Conservation (phyloP, 345 rosid species). For the Gossypium australe region DNA sequence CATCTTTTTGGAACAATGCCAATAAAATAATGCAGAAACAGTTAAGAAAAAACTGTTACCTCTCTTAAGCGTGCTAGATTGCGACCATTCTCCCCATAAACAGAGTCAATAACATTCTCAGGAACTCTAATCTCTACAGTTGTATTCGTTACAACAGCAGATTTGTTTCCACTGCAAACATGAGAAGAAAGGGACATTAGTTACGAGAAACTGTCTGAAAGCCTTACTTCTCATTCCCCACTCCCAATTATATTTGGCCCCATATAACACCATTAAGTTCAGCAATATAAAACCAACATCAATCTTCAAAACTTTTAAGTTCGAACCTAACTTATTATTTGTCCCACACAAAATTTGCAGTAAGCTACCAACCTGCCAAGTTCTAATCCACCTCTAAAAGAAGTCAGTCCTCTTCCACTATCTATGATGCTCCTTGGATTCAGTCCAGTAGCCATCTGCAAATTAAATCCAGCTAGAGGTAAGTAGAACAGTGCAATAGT, state of each 20-base stretch:
- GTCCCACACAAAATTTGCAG: background rate
- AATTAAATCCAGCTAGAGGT: slow-evolving; percentile 9
- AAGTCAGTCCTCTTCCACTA: slow-evolving; percentile 45
- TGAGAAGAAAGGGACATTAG: slow-evolving; percentile 8
- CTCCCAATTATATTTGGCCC: background rate
- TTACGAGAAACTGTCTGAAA: background rate
- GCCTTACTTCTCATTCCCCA: background rate
- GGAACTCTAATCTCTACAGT: slow-evolving; percentile 81
- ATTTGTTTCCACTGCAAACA: slow-evolving; percentile 63
- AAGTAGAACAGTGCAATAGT: slow-evolving; percentile 13
- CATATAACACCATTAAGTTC: background rate
- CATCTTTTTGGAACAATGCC: background rate
- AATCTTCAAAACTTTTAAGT: background rate
- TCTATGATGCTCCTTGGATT: slow-evolving; percentile 45
- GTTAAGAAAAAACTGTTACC: slow-evolving; percentile 29
- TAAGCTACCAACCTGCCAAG: slow-evolving; percentile 57
- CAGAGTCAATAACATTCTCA: slow-evolving; percentile 62
- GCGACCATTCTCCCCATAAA: slow-evolving; percentile 78
- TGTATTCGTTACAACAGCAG: slow-evolving; percentile 80
- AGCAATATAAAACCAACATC: background rate
- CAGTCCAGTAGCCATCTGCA: slow-evolving; percentile 40
- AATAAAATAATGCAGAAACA: background rate
- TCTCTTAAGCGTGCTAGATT: slow-evolving; percentile 73
- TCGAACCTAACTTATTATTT: background rate
- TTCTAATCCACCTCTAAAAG: slow-evolving; percentile 51